A percentile compares a stretch with the other conserved stretches of the same genome.
Conservation (phyloP, 2,329 filamentous ascomycete species). For the Raffaelea albimanens region DNA sequence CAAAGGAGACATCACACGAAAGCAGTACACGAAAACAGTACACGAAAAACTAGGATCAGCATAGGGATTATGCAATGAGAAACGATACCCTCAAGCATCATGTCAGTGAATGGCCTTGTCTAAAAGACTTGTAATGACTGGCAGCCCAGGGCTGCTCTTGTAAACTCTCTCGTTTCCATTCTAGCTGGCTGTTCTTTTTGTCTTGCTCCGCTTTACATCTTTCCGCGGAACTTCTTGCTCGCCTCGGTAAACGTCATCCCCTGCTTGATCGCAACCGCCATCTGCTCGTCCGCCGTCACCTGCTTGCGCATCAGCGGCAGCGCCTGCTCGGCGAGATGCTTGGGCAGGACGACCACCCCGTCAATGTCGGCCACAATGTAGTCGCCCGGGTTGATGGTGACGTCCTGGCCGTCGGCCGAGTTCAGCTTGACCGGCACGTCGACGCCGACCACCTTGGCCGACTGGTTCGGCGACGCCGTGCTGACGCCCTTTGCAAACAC, state of each 20-base stretch:
- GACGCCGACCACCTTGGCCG: conserved; percentile 31
- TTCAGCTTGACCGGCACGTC: conserved; percentile 30
- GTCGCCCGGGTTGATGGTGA: conserved; percentile 30
- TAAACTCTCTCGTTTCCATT: too few species aligned
- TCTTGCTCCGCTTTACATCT: too few species aligned
- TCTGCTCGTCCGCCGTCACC: conserved; percentile 30
- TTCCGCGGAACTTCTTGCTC: conserved; percentile 26
- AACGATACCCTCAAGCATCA: too few species aligned
- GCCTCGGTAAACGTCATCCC: conserved; percentile 35
- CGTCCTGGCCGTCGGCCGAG: conserved; percentile 26
- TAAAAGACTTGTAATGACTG: too few species aligned
- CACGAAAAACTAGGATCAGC: too few species aligned
- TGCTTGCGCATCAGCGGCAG: conserved; percentile 30
- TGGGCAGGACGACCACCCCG: conserved; percentile 33
- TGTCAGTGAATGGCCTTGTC: too few species aligned
- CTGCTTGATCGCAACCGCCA: conserved; percentile 28
- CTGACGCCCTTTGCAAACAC: conserved; percentile 35
- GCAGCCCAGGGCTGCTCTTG: too few species aligned
- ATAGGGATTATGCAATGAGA: too few species aligned
- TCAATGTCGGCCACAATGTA: conserved; percentile 36
- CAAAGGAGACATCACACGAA: too few species aligned
- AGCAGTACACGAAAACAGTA: too few species aligned
- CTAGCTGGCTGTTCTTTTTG: too few species aligned
- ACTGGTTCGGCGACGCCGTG: conserved; percentile 31
- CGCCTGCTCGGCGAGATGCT: conserved; percentile 26